phyloP scores from a whole-genome alignment of 768 basidiomycete species.

The Lenzites betulinus region DNA sequence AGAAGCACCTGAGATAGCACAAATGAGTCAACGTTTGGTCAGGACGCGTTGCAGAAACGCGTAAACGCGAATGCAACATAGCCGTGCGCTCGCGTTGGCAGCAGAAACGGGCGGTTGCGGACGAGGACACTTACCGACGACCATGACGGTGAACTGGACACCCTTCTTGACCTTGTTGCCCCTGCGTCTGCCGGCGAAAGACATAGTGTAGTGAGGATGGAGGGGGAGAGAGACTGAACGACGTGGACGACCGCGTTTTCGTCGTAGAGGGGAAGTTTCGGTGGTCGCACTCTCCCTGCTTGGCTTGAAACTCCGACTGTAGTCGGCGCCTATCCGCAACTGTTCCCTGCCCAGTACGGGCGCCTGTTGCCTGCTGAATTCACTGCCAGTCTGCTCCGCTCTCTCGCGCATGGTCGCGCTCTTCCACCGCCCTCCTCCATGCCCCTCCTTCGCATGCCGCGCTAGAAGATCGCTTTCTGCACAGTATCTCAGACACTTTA shows the following conservation, averaged over 20 bases:
- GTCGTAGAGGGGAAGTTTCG: constrained; percentile 24
- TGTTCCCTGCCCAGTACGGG: background rate
- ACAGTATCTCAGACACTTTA: background rate
- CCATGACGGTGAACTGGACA: constrained; percentile 97
- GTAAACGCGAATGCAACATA: constrained; percentile 14
- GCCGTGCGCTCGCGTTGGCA: constrained; percentile 25
- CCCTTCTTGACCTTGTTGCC: constrained; percentile 99
- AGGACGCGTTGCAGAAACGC: constrained; percentile 15
- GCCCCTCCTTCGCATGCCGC: constrained; percentile 8
- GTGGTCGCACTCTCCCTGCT: constrained; percentile 16
- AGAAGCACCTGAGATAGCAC: constrained; percentile 71
- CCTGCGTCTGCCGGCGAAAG: constrained; percentile 83
- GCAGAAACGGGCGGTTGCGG: constrained; percentile 3
- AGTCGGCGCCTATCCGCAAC: constrained; percentile 6
- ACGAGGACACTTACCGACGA: constrained; percentile 71
- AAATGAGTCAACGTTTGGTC: background rate
- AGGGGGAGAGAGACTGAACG: constrained; percentile 22
- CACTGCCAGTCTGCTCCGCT: constrained; percentile 6
- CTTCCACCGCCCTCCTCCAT: constrained; percentile 10
- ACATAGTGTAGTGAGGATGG: constrained; percentile 48
- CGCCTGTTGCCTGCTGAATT: background rate
- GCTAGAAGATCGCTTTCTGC: background rate
- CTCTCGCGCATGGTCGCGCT: constrained; percentile 22
- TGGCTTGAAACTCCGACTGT: constrained; percentile 32
- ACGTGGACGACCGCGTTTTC: constrained; percentile 23